Conservation (phyloP, 805 yeast genomes). For the Saturnispora galanensis region DNA sequence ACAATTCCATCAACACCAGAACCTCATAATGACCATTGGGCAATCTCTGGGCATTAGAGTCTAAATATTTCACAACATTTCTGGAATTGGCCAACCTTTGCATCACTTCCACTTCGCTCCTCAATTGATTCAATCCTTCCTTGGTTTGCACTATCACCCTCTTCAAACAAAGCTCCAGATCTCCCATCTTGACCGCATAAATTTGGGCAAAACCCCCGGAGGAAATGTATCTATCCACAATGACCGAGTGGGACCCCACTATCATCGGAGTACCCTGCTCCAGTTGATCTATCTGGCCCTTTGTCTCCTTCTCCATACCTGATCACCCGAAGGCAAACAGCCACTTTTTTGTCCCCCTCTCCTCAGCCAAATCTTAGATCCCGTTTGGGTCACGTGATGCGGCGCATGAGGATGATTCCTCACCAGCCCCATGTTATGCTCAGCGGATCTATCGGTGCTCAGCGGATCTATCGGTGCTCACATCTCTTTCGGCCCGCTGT, state of each 20-base stretch:
- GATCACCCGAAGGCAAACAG: no score
- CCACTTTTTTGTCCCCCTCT: no score
- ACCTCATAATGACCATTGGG: slow-evolving; percentile 60
- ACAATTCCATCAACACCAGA: slow-evolving; percentile 82
- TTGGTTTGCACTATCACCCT: slow-evolving; percentile 94
- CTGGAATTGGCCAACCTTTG: slow-evolving; percentile 70
- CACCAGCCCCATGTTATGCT: no score
- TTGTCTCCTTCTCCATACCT: no score
- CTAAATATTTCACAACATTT: slow-evolving; percentile 82
- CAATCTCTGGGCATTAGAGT: slow-evolving; percentile 85
- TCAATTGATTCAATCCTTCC: slow-evolving; percentile 62
- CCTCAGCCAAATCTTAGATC: no score
- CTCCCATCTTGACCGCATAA: slow-evolving; percentile 64
- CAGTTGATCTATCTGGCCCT: slow-evolving; percentile 11
- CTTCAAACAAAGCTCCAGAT: slow-evolving; percentile 66
- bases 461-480: no score
- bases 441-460: no score
- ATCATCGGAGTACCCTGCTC: slow-evolving; percentile 34
- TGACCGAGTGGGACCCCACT: slow-evolving; percentile 40
- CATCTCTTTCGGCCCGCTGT: no score
- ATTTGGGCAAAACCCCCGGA: slow-evolving; percentile 88
- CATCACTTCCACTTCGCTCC: slow-evolving; percentile 98
- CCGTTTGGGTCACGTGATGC: no score
- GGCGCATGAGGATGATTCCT: no score
- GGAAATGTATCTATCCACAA: slow-evolving; percentile 33